A percentile compares a stretch with the other conserved stretches of the same genome.
phyloP scores from a whole-genome alignment of 768 basidiomycete species.

The Leccinum pellstonianum region DNA sequence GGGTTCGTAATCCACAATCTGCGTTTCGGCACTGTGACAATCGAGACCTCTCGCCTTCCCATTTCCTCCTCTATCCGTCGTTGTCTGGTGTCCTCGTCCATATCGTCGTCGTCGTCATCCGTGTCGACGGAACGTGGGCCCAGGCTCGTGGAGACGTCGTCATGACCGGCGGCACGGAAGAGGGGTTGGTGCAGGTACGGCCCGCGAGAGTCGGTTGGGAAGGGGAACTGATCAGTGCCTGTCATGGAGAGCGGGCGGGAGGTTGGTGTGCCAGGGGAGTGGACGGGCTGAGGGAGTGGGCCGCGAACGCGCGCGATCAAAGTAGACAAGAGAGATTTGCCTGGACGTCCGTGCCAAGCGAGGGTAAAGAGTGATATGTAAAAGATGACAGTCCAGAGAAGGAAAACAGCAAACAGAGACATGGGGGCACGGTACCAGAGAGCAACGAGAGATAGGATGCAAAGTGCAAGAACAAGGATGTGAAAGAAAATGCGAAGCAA shows the following conservation, averaged over 20 bases:
- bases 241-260: constrained; percentile 41
- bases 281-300: constrained; percentile 26
- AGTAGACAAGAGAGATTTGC: constrained; percentile 54
- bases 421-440: constrained; percentile 57
- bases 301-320: constrained; percentile 45
- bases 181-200: constrained; percentile 72
- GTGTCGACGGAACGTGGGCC: constrained; percentile 50
- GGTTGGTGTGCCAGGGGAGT: constrained; percentile 37
- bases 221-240: constrained; percentile 43
- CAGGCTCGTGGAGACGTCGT: constrained; percentile 40
- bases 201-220: constrained; percentile 45
- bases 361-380: constrained; percentile 53
- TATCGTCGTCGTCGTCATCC: constrained; percentile 65
- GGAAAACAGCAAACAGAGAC: constrained; percentile 61
- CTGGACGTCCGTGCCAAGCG: constrained; percentile 59
- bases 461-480: constrained; percentile 55
- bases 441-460: constrained; percentile 53
- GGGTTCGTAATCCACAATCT: constrained; percentile 76
- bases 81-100: constrained; percentile 74
- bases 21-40: constrained; percentile 73
- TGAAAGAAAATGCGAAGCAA: constrained; percentile 55
- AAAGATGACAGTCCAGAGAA: constrained; percentile 58
- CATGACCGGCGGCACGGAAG: constrained; percentile 48
- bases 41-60: constrained; percentile 78
- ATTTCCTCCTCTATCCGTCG: constrained; percentile 80